A percentile compares a stretch with the other conserved stretches of the same genome.
phyloP scores from a whole-genome alignment of 2,329 filamentous ascomycete genomes.

The Pseudomassariella vexata region DNA sequence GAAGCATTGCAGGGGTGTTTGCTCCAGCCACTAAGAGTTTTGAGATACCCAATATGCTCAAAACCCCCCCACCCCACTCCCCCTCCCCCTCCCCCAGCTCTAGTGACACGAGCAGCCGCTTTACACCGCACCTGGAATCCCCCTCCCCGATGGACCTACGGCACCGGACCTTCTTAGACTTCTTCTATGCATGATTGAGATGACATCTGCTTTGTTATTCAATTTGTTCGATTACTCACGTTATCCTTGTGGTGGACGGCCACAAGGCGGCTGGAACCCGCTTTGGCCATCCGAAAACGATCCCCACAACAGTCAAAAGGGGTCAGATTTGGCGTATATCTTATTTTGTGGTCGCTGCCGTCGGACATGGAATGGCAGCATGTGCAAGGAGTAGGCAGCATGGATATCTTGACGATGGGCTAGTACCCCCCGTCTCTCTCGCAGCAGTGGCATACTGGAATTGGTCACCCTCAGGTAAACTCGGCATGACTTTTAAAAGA shows the following conservation, averaged over 20 bases:
- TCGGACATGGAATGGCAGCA: constrained; percentile 7
- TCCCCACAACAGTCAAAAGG: constrained; percentile 21
- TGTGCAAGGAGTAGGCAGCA: constrained; percentile 16
- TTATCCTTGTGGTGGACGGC: constrained; percentile 25
- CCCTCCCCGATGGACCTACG: no score
- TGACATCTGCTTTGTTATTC: constrained; percentile 39
- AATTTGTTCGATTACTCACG: constrained; percentile 31
- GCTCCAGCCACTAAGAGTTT: no score
- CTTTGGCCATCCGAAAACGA: constrained; percentile 20
- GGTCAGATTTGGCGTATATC: constrained; percentile 20
- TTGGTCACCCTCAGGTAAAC: constrained; percentile 21
- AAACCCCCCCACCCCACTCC: no score
- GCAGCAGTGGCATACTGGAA: constrained; percentile 20
- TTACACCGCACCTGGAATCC: no score
- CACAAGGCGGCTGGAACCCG: constrained; percentile 24
- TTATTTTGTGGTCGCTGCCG: constrained; percentile 20
- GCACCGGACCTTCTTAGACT: constrained; percentile 35
- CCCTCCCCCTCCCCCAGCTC: no score
- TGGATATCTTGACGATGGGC: constrained; percentile 16
- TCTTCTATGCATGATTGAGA: constrained; percentile 46
- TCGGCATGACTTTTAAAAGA: constrained; percentile 26
- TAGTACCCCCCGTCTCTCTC: constrained; percentile 7
- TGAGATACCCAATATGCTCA: no score
- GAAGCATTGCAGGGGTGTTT: no score
- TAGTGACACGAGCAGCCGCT: no score